Conservation (phyloP, 768 basidiomycete genomes). For the Scleroderma bovista region DNA sequence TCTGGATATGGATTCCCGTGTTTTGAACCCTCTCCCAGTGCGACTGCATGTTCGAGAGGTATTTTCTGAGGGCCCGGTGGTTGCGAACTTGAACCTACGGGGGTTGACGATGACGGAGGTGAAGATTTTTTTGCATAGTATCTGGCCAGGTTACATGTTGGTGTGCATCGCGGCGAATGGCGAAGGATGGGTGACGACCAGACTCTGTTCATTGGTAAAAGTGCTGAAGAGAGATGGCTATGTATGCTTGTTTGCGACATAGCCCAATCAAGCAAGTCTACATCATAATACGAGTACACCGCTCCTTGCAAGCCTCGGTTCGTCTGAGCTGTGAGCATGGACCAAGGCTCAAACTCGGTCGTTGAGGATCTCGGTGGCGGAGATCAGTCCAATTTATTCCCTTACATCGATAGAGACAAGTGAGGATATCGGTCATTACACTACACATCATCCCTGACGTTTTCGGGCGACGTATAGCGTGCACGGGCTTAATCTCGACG, state of each 20-base stretch:
- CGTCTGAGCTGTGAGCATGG: conserved; percentile 7
- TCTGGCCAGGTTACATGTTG: neutral
- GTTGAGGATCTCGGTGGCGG: conserved; percentile 41
- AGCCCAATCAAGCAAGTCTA: conserved; percentile 10
- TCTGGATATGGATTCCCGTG: conserved; percentile 39
- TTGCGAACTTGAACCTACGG: neutral
- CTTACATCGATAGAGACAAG: conserved; percentile 63
- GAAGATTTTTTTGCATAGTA: neutral
- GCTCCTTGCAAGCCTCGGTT: too few relatives aligned
- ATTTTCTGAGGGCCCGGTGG: neutral
- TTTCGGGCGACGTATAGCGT: conserved; percentile 42
- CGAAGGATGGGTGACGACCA: conserved; percentile 10
- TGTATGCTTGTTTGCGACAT: conserved; percentile 13
- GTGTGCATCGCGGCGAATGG: conserved; percentile 4
- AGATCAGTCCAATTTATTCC: conserved; percentile 51
- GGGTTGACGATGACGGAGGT: neutral
- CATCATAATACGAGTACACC: too few relatives aligned
- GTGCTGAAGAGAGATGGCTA: neutral
- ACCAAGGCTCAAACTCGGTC: conserved; percentile 35
- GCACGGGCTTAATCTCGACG: conserved; percentile 70
- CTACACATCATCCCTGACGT: neutral
- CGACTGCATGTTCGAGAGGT: conserved; percentile 9
- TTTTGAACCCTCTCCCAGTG: neutral
- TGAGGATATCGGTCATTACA: conserved; percentile 38
- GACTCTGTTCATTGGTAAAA: conserved; percentile 25